These are phyloP conservation scores for Botrytis medusae DNA, from an alignment of 2,329 filamentous ascomycete species.

Conservation along the genomic window DNA sequence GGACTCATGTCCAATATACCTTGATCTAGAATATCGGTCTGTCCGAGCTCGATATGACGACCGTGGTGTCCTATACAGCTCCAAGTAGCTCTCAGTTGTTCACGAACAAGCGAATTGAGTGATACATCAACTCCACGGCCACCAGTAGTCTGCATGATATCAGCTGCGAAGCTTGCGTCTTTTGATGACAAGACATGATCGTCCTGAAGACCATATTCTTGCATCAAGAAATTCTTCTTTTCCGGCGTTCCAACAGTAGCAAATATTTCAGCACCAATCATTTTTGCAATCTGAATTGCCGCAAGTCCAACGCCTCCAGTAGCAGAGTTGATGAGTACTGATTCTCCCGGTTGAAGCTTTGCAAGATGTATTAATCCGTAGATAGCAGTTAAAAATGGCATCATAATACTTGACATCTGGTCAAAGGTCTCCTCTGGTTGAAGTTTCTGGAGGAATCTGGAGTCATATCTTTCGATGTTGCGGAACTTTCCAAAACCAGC, in stretches of 20 bases:
- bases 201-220: constrained; percentile 41
- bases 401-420: constrained; percentile 31
- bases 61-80: constrained; percentile 42
- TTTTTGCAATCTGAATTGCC: constrained; percentile 38
- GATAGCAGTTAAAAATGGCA: constrained; percentile 42
- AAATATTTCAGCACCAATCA: constrained; percentile 43
- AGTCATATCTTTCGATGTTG: constrained; percentile 31
- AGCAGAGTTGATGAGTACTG: constrained; percentile 31
- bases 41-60: constrained; percentile 41
- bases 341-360: constrained; percentile 40
- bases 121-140: constrained; percentile 35
- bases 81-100: constrained; percentile 35
- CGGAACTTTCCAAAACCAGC: constrained; percentile 30
- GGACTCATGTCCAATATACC: constrained; percentile 7
- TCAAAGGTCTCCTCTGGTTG: constrained; percentile 30
- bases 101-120: constrained; percentile 34
- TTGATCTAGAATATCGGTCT: constrained; percentile 34
- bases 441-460: constrained; percentile 29
- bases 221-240: constrained; percentile 44
- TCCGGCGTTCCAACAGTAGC: constrained; percentile 42
- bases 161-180: constrained; percentile 40
- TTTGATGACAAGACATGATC: constrained; percentile 44
- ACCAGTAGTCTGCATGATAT: constrained; percentile 36
- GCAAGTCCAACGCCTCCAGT: constrained; percentile 30
- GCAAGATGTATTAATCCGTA: constrained; percentile 46